phyloP scores from a whole-genome alignment of 805 yeast species.

The Yamadazyma akitaensis region DNA sequence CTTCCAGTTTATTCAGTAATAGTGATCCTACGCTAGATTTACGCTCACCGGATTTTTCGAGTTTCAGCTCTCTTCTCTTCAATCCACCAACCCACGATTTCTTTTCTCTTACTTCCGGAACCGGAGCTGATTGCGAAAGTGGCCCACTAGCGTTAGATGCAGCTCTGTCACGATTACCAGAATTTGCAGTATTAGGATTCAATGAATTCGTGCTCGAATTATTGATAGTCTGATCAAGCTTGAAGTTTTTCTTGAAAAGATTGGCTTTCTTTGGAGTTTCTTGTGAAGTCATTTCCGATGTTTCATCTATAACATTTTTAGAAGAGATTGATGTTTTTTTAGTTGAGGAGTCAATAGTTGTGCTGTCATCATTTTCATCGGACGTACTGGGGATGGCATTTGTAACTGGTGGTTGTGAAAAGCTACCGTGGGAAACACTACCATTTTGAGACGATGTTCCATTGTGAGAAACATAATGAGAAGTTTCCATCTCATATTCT shows the following conservation, averaged over 20 bases:
- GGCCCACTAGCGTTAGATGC: conserved; percentile 7
- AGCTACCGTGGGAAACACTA: background rate
- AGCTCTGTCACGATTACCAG: background rate
- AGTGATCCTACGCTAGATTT: conserved; percentile 20
- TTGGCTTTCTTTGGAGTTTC: conserved; percentile 7
- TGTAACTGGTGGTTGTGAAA: background rate
- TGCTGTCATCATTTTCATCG: conserved; percentile 2
- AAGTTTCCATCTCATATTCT: conserved; percentile 11
- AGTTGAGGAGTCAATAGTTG: conserved; percentile 5
- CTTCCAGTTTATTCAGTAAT: conserved; percentile 15
- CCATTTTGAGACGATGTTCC: background rate
- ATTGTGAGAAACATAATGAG: background rate
- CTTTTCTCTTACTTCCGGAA: conserved; percentile 25
- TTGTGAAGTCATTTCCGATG: background rate
- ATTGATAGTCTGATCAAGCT: conserved; percentile 18
- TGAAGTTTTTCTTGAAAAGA: conserved; percentile 32
- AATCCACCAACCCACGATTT: conserved; percentile 42
- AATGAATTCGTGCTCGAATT: background rate
- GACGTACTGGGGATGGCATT: background rate
- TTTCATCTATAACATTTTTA: conserved; percentile 1
- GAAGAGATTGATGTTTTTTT: conserved; percentile 7
- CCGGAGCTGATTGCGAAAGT: conserved; percentile 1
- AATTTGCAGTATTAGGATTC: background rate
- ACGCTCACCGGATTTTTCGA: conserved; percentile 15
- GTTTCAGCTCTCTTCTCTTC: conserved; percentile 28